Evolutionary conservation across 2,329 filamentous ascomycete species (phyloP).

Genomic region (Scleromitrula shiraiana): DNA sequence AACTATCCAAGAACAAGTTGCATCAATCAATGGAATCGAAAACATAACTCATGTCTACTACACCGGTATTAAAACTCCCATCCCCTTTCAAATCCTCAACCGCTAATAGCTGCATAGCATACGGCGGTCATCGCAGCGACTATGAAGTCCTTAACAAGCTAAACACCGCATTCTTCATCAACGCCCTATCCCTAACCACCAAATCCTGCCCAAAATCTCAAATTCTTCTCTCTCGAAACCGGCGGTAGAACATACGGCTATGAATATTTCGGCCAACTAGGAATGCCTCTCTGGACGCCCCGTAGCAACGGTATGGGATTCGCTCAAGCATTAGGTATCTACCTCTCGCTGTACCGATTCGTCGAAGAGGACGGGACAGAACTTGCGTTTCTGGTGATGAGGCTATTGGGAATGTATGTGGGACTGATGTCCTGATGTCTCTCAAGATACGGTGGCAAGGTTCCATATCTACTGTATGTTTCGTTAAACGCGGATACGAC

Average conservation of each 20-base stretch:
- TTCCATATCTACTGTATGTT: background rate
- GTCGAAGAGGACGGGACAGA: background rate
- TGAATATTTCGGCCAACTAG: background rate
- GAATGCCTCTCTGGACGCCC: background rate
- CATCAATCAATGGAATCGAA: background rate
- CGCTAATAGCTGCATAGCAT: background rate
- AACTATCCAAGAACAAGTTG: background rate
- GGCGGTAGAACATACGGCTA: background rate
- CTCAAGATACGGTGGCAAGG: background rate
- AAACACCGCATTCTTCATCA: background rate
- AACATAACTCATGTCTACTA: background rate
- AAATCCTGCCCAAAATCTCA: background rate
- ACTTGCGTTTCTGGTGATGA: background rate
- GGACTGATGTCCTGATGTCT: background rate
- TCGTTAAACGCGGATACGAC: background rate
- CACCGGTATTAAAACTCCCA: background rate
- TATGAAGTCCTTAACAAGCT: background rate
- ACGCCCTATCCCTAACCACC: background rate
- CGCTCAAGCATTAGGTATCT: background rate
- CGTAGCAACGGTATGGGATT: background rate
- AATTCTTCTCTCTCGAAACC: background rate
- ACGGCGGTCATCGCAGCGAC: background rate
- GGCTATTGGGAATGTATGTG: background rate
- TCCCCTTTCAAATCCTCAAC: background rate
- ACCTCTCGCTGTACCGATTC: background rate